Evolutionary conservation across 2,329 filamentous ascomycete species (phyloP).

Genomic region (Ascosphaera acerosa): DNA sequence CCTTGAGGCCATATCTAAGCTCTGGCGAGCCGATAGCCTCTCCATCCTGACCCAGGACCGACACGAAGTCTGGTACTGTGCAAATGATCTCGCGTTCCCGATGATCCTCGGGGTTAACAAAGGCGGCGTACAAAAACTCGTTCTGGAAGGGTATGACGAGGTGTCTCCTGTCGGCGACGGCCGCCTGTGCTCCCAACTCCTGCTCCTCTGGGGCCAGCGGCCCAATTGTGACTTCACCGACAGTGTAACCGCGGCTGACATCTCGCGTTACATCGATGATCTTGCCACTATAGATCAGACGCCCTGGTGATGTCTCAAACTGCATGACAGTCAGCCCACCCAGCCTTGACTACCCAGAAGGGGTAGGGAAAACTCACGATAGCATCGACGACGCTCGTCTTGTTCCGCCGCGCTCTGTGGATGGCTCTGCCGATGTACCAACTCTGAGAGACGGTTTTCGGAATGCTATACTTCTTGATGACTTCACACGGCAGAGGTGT

Average conservation of each 20-base stretch:
- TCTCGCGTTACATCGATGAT: conserved; percentile 18
- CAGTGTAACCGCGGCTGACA: conserved; percentile 16
- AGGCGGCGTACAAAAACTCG: conserved; percentile 9
- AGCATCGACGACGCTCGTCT: conserved; percentile 16
- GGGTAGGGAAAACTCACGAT: conserved; percentile 12
- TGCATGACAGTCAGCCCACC: no score
- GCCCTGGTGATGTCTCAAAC: conserved; percentile 11
- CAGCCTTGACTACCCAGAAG: no score
- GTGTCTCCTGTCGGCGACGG: conserved; percentile 5
- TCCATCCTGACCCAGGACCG: conserved; percentile 19
- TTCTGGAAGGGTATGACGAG: conserved; percentile 11
- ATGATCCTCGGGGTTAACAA: conserved; percentile 4
- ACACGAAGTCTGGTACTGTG: conserved; percentile 15
- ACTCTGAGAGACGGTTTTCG: conserved; percentile 10
- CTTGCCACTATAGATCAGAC: conserved; percentile 21
- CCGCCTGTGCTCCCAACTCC: conserved; percentile 2
- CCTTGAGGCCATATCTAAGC: conserved; percentile 25
- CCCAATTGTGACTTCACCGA: conserved; percentile 11
- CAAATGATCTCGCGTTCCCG: conserved; percentile 7
- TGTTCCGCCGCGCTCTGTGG: conserved; percentile 8
- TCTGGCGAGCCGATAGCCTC: conserved; percentile 27
- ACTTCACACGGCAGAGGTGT: conserved; percentile 6
- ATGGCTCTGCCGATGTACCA: conserved; percentile 10
- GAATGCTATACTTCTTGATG: conserved; percentile 8
- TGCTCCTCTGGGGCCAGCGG: conserved; percentile 7